These are phyloP conservation scores for Venustampulla echinocandica DNA, from an alignment of 495 filamentous ascomycete genomes.

Conservation along the genomic window DNA sequence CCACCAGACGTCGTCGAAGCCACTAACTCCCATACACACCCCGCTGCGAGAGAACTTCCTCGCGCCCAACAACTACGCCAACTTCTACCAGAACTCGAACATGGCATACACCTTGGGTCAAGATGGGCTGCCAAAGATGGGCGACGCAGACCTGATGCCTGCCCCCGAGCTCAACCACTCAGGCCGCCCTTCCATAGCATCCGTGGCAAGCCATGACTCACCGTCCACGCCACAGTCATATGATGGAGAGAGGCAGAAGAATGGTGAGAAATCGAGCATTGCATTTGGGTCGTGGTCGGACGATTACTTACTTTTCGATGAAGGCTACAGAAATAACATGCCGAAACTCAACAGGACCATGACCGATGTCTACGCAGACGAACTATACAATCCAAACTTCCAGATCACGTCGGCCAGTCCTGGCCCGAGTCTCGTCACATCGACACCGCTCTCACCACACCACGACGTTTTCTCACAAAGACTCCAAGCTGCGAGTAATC, in stretches of 20 bases:
- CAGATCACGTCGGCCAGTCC: slow-evolving; percentile 45
- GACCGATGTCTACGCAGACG: slow-evolving; percentile 77
- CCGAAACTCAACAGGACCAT: slow-evolving; percentile 81
- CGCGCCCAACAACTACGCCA: slow-evolving; percentile 17
- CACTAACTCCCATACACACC: slow-evolving; percentile 24
- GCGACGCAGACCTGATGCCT: slow-evolving; percentile 22
- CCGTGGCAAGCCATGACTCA: slow-evolving; percentile 39
- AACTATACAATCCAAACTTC: slow-evolving; percentile 67
- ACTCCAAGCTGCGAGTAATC: slow-evolving; percentile 68
- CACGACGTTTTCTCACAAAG: slow-evolving; percentile 64
- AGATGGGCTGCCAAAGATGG: slow-evolving; percentile 15
- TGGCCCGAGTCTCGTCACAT: slow-evolving; percentile 32
- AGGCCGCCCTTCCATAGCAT: slow-evolving; percentile 34
- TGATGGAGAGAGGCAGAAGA: slow-evolving; percentile 28
- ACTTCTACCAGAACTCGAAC: slow-evolving; percentile 15
- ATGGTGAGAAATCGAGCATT: slow-evolving; percentile 31
- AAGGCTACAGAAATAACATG: slow-evolving; percentile 46
- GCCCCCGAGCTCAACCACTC: slow-evolving; percentile 20
- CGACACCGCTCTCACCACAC: slow-evolving; percentile 39
- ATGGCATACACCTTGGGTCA: slow-evolving; percentile 12
- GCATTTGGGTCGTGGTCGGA: slow-evolving; percentile 53
- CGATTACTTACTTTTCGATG: slow-evolving; percentile 48
- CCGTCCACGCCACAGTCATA: slow-evolving; percentile 38
- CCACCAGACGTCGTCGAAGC: slow-evolving; percentile 16
- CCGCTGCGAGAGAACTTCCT: slow-evolving; percentile 23